A percentile compares a stretch with the other conserved stretches of the same genome.
These are phyloP conservation scores for Kernera saxatilis DNA, from an alignment of 345 rosid genomes.

Conservation along the genomic window DNA sequence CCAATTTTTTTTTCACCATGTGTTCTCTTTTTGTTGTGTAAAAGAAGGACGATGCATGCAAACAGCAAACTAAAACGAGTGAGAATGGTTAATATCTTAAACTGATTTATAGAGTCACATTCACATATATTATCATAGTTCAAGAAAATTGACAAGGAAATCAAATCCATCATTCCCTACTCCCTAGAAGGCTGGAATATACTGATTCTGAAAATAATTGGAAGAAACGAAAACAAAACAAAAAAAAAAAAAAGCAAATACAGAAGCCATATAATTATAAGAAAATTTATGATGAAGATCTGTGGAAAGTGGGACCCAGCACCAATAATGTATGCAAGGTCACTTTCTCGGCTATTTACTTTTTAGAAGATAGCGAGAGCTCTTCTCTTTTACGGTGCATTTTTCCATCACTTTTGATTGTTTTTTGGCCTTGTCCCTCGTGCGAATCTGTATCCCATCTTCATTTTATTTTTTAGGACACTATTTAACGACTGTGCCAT, in stretches of 20 bases:
- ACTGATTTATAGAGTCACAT: too few relatives aligned
- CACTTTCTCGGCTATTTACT: background rate
- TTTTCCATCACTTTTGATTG: constrained; percentile 8
- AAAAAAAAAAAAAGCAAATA: background rate
- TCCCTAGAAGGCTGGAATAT: background rate
- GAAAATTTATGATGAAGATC: background rate
- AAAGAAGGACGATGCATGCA: background rate
- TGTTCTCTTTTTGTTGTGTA: background rate
- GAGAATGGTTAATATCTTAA: background rate
- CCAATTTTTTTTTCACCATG: too few relatives aligned
- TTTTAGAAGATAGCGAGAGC: background rate
- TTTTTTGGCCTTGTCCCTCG: constrained; percentile 1
- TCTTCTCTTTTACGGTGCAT: constrained; percentile 5
- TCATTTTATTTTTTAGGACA: background rate
- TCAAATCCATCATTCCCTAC: background rate
- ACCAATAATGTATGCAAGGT: constrained; percentile 17
- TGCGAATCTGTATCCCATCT: constrained; percentile 22
- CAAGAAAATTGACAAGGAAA: background rate
- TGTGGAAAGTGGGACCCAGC: background rate
- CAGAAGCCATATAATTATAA: background rate
- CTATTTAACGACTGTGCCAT: background rate
- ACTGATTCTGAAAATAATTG: background rate
- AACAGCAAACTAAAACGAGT: background rate
- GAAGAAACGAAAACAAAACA: too few relatives aligned
- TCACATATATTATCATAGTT: background rate